Evolutionary conservation across 192 early-diverging fungal genomes (phyloP), one percentile per base, ranked within the genome.

Genomic region (Linnemannia hyalina): DNA sequence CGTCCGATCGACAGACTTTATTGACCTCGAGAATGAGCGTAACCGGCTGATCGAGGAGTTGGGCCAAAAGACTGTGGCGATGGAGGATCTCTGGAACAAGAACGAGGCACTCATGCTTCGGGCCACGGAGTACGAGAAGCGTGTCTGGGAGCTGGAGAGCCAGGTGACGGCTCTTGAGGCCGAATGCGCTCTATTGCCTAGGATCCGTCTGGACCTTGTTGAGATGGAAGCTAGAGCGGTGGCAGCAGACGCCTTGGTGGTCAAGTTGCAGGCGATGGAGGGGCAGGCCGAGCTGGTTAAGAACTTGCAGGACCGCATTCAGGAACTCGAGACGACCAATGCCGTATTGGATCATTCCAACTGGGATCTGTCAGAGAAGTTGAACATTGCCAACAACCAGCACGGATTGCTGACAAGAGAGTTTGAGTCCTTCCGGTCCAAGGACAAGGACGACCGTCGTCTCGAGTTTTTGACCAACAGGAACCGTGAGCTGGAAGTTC

Each of bases 381-480:
- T 78, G 29, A 78, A 78, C 49, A 78, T 78, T 78, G 77, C 69
- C 69, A 78, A 78, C 40, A 78, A 78, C 52, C 77, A 78, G 52
- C 77, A 78, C 23, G 77, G 47, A 22, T 38, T 78, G 9, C 15
- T 78, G 38, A 72, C 77, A 8, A 70, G 70, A 38, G 77, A 78
- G 69, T 78, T 78, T 16, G 77, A 78, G 38, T 55, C 49, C 16
- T 71, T 78, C 40, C 68, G 77, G 10, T 78, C 77, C 49, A 78
- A 78, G 69, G 77, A 78, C 52, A 78, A 78, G 35, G 77, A 78
- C 40, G 77, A 72, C 36, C 77, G 77, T 47, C 68, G 69, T 15
- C 69, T 78, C 9, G 77, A 78, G 69, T 41, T 78, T 49, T 35
- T 71, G 26, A 52, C 69, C 4, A 41, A 69, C 18, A 69, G 69